Percentiles rank a stretch among this genome's conserved stretches.
These are phyloP conservation scores for Ascochyta pisi DNA, from an alignment of 2,329 filamentous ascomycete genomes.

Conservation along the genomic window DNA sequence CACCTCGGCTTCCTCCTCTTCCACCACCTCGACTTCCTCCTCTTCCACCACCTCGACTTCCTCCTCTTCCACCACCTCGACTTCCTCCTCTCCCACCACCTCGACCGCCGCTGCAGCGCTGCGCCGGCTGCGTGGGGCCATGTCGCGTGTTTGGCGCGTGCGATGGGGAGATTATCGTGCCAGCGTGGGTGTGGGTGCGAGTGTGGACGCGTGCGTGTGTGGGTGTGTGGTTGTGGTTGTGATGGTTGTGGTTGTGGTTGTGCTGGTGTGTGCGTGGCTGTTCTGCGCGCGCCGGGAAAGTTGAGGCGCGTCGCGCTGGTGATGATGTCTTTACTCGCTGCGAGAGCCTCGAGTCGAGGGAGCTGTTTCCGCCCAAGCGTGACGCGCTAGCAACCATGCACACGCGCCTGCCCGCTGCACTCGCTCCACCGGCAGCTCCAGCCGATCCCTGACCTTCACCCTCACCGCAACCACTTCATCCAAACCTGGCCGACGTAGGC, in stretches of 20 bases:
- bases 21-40: slow-evolving; percentile 36
- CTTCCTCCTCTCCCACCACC: slow-evolving; percentile 45
- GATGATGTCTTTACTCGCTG: slow-evolving; percentile 9
- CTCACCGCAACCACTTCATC: background rate
- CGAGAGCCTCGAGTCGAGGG: slow-evolving; percentile 18
- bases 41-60: slow-evolving; percentile 45
- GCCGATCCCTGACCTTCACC: slow-evolving; percentile 3
- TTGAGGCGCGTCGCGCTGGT: slow-evolving; percentile 17
- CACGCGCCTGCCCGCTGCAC: slow-evolving; percentile 25
- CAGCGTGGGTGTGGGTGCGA: background rate
- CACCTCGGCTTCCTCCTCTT: slow-evolving; percentile 57
- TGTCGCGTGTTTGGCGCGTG: slow-evolving; percentile 44
- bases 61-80: slow-evolving; percentile 31
- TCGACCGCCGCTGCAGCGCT: slow-evolving; percentile 44
- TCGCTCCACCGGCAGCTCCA: slow-evolving; percentile 1
- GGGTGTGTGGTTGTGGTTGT: background rate
- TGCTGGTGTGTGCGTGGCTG: background rate
- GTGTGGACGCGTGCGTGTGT: too few relatives aligned
- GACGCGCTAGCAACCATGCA: slow-evolving; percentile 11
- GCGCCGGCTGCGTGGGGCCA: slow-evolving; percentile 50
- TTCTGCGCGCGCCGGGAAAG: slow-evolving; percentile 14
- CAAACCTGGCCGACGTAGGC: background rate
- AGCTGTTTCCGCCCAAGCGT: slow-evolving; percentile 18
- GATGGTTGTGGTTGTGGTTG: too few relatives aligned
- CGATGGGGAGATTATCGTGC: slow-evolving; percentile 4